phyloP scores from a whole-genome alignment of 1,284 basidiomycete genomes.

The Meripilus lineatus region DNA sequence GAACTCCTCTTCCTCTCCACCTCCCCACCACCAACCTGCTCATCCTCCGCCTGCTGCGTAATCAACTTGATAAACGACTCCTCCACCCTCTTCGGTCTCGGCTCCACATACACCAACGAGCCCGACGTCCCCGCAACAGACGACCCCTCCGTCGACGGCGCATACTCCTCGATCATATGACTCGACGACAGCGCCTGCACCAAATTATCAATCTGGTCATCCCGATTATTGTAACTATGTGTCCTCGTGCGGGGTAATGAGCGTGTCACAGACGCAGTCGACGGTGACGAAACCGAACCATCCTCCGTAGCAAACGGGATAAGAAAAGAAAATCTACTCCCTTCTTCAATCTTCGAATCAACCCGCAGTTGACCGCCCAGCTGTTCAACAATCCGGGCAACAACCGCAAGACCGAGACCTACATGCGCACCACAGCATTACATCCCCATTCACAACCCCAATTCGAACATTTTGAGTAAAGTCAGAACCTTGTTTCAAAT shows the following conservation, averaged over 20 bases:
- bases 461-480: no score
- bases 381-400: slow-evolving; percentile 81
- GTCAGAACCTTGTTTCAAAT: background rate
- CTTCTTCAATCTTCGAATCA: slow-evolving; percentile 64
- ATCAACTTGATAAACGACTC: no score
- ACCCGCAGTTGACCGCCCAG: slow-evolving; percentile 78
- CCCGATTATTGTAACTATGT: slow-evolving; percentile 10
- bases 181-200: slow-evolving; percentile 52
- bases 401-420: slow-evolving; percentile 69
- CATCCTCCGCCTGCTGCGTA: background rate
- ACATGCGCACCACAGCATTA: no score
- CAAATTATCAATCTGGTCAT: slow-evolving; percentile 57
- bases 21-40: slow-evolving; percentile 2
- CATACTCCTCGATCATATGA: background rate
- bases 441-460: no score
- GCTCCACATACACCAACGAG: background rate
- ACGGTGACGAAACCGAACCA: slow-evolving; percentile 4
- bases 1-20: slow-evolving; percentile 2
- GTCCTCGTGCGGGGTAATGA: slow-evolving; percentile 15
- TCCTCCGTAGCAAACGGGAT: slow-evolving; percentile 50
- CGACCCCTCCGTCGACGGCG: no score
- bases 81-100: background rate
- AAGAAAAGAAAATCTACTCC: slow-evolving; percentile 73
- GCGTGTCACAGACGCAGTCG: slow-evolving; percentile 9
- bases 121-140: background rate